A percentile compares a stretch with the other conserved stretches of the same genome.
Evolutionary conservation across 805 yeast species (phyloP).

Genomic region (Cyberlindnera xylosilytica): DNA sequence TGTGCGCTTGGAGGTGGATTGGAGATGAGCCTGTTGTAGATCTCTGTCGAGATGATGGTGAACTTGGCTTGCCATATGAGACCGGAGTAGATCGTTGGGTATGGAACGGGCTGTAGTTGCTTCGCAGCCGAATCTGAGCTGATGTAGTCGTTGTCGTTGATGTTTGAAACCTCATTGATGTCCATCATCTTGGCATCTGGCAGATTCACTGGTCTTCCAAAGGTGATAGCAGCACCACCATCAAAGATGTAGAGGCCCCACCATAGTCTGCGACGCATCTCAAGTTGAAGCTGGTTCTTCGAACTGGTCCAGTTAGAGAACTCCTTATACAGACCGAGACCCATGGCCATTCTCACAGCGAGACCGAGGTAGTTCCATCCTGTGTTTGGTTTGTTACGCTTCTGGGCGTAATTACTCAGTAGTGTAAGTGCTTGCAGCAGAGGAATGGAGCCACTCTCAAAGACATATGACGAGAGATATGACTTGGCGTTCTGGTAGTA

Average conservation of each 20-base stretch:
- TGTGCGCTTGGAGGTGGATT: constrained; percentile 45
- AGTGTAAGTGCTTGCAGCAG: constrained; percentile 50
- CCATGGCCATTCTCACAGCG: constrained; percentile 64
- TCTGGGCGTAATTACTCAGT: constrained; percentile 59
- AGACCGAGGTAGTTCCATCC: constrained; percentile 68
- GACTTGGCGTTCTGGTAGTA: constrained; percentile 55
- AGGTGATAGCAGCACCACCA: constrained; percentile 59
- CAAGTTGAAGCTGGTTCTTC: constrained; percentile 42
- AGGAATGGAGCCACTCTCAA: constrained; percentile 59
- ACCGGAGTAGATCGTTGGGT: constrained; percentile 59
- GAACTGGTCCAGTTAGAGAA: constrained; percentile 39
- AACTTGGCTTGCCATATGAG: constrained; percentile 52
- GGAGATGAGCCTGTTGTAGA: constrained; percentile 45
- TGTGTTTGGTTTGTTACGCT: constrained; percentile 62
- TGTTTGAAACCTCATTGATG: constrained; percentile 47
- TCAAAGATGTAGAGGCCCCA: constrained; percentile 66
- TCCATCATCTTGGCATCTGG: constrained; percentile 47
- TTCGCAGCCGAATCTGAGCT: constrained; percentile 15
- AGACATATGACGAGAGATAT: constrained; percentile 41
- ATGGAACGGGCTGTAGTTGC: constrained; percentile 22
- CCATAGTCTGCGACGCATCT: constrained; percentile 61
- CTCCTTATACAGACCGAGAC: constrained; percentile 60
- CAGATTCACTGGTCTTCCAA: constrained; percentile 60
- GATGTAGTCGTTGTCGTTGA: constrained; percentile 39
- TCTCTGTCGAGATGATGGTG: constrained; percentile 44